phyloP scores from a whole-genome alignment of 2,329 filamentous ascomycete genomes.

The Penicillium aurantiogriseum region DNA sequence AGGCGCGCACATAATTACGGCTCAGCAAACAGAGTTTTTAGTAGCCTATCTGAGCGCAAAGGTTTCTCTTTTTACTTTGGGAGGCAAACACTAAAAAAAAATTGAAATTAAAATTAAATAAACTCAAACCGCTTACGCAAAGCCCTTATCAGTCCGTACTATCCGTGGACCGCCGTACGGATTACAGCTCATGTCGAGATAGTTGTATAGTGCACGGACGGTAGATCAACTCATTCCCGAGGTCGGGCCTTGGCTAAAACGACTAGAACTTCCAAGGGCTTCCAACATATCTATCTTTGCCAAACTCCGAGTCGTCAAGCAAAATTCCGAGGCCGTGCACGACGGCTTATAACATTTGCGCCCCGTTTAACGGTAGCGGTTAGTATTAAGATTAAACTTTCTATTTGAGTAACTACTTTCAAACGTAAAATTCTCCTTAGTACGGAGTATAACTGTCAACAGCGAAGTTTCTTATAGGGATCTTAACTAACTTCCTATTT shows the following conservation, averaged over 20 bases:
- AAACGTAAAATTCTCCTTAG: neutral
- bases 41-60: neutral
- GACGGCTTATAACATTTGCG: neutral
- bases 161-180: neutral
- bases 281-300: neutral
- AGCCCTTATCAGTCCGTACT: neutral
- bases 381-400: neutral
- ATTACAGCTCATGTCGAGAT: neutral
- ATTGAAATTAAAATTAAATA: neutral
- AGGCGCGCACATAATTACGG: neutral
- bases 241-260: neutral
- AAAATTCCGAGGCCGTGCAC: neutral
- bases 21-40: neutral
- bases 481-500: neutral
- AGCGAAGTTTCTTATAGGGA: no score
- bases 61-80: neutral
- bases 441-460: no score
- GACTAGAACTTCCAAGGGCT: neutral
- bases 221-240: neutral
- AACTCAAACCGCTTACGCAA: neutral
- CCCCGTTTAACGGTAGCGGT: neutral
- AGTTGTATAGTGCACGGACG: neutral
- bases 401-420: neutral
- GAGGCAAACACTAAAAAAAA: neutral
- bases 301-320: neutral